Evolutionary conservation across 371 early-diverging fungal species (phyloP).

Genomic region (Apophysomyces sp.): DNA sequence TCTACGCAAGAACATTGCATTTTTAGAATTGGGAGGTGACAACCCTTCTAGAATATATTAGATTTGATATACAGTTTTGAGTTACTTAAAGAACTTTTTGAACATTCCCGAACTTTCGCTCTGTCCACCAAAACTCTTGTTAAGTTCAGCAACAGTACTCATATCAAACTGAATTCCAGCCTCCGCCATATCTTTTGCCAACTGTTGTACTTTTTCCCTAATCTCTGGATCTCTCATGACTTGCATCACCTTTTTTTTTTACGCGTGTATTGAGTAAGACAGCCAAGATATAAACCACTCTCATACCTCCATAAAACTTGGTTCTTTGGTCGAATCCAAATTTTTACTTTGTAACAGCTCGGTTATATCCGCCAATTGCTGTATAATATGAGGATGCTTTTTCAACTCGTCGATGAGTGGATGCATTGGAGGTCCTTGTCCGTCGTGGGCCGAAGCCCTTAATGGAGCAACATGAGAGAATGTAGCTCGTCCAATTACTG

Average conservation of each 20-base stretch:
- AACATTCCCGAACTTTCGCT: neutral
- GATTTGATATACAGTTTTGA: too few relatives aligned
- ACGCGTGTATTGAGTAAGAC: too few relatives aligned
- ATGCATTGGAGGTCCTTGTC: constrained; percentile 7
- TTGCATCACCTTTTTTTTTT: constrained; percentile 28
- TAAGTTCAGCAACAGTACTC: constrained; percentile 36
- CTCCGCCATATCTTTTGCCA: constrained; percentile 35
- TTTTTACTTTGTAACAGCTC: constrained; percentile 33
- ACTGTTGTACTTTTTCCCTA: constrained; percentile 18
- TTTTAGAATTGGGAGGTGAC: too few relatives aligned
- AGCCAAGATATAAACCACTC: too few relatives aligned
- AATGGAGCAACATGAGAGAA: neutral
- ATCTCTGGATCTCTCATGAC: constrained; percentile 45
- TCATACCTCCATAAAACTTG: constrained; percentile 33
- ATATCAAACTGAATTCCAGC: constrained; percentile 46
- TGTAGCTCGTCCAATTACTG: neutral
- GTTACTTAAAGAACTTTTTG: neutral
- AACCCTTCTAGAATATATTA: too few relatives aligned
- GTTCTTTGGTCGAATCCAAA: constrained; percentile 25
- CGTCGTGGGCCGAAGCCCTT: neutral
- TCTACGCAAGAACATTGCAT: too few relatives aligned
- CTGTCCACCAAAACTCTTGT: constrained; percentile 16
- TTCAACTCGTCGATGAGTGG: constrained; percentile 36
- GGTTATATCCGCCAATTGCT: constrained; percentile 37
- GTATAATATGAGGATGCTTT: constrained; percentile 36